Base-by-base conservation (phyloP, 1,284 basidiomycete genomes). In the Leccinum fuscescens region DNA sequence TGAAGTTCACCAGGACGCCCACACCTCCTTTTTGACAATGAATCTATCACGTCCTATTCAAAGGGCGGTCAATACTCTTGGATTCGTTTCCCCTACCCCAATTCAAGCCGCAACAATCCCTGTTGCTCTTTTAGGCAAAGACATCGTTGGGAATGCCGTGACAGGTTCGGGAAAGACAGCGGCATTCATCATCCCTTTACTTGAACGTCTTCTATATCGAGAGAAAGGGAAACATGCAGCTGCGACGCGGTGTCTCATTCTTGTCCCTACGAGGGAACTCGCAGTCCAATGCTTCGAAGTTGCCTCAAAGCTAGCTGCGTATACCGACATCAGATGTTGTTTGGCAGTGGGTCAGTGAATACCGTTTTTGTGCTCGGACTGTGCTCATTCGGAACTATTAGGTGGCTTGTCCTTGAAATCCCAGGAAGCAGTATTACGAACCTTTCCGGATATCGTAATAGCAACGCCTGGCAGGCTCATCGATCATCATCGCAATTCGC, bases 101-200 rank as follows among this genome's bases (percentile, higher is more conserved):
- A 98, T 99, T 57, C 96, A 99, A 77, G 86, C 92, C 1, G 88
- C 92, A 53, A 90, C 95, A 6, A 94, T 99, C 55, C 96, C 96
- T 11, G 88, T 96, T 51, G 95, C 94, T 27, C 83, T 99, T 14
- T 78, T 96, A 15, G 96, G 96, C 57, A 95, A 97, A 70, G 96
- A 98, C 74, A 85, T 98, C 46, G 94, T 99, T 56, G 96, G 95
- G 46, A 91, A 88, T 62, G 96, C 96, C 17, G 93, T 96, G 11
- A 98, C 96, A 9, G 96, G 96, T 64, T 96, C 93, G 4, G 96
- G 96, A 65, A 98, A 98, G 79, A 98, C 96, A 1, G 95, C 94
- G 9, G 96, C 96, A 9, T 98, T 98, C 78, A 90, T 92, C 72
- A 89, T 98, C 62, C 96, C 96, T 46, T 91, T 97, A 74, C 78